Conservation (phyloP, 2,329 filamentous ascomycete species). For the Cladosporium sp. region DNA sequence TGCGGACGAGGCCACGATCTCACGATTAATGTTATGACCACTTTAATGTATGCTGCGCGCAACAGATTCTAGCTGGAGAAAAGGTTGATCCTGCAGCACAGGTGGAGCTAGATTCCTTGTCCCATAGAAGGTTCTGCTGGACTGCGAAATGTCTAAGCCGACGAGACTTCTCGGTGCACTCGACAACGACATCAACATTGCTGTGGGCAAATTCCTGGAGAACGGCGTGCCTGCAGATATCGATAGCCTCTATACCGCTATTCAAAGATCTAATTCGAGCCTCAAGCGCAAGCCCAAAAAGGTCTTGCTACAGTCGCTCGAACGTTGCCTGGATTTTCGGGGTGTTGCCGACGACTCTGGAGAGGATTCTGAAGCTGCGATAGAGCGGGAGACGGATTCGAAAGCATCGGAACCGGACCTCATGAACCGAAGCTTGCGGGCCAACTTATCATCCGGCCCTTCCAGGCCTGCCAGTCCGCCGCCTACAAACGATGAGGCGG, state of each 20-base stretch:
- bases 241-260: constrained; percentile 61
- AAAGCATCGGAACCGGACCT: constrained; percentile 35
- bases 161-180: constrained; percentile 13
- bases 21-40: no score
- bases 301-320: constrained; percentile 76
- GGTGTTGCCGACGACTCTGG: constrained; percentile 58
- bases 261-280: constrained; percentile 81
- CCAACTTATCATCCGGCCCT: constrained; percentile 17
- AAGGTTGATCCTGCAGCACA: no score
- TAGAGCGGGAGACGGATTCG: constrained; percentile 34
- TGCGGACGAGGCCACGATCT: no score
- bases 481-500: constrained; percentile 25
- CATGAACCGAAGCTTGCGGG: constrained; percentile 53
- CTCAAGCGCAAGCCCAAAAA: constrained; percentile 76
- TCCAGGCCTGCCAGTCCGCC: constrained; percentile 15
- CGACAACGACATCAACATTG: constrained; percentile 52
- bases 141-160: constrained; percentile 4
- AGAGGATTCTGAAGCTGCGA: constrained; percentile 46
- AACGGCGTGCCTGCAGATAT: constrained; percentile 22
- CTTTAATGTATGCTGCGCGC: no score
- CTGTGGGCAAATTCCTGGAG: constrained; percentile 23
- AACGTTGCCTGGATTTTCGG: constrained; percentile 69
- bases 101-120: no score
- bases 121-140: no score
- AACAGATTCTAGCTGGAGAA: no score